A percentile compares a stretch with the other conserved stretches of the same genome.
Evolutionary conservation across 306 rosid species (phyloP).

Genomic region (Begonia masoniana): DNA sequence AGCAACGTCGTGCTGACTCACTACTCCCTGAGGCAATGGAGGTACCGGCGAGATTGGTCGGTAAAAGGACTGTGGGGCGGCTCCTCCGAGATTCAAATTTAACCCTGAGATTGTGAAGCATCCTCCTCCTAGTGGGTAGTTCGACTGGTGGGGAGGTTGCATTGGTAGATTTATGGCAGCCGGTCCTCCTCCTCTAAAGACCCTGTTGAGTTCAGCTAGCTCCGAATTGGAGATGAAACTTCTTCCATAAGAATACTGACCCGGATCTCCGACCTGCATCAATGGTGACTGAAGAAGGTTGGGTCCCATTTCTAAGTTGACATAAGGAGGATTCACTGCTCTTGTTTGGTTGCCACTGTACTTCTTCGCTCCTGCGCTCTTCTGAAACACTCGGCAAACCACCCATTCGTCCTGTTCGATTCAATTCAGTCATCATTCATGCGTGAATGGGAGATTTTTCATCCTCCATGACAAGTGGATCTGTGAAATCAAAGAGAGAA

Average conservation of each 20-base stretch:
- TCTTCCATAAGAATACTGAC: conserved; percentile 18
- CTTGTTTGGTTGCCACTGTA: conserved; percentile 49
- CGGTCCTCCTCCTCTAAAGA: conserved; percentile 34
- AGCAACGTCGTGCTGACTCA: conserved; percentile 25
- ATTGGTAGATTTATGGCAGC: conserved; percentile 23
- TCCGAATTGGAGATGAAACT: conserved; percentile 36
- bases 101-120: conserved; percentile 59
- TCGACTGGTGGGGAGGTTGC: conserved; percentile 20
- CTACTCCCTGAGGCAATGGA: conserved; percentile 5
- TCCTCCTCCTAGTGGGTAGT: conserved; percentile 30
- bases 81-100: conserved; percentile 50
- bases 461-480: no score
- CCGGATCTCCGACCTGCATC: conserved; percentile 49
- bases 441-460: no score
- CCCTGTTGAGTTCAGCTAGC: conserved; percentile 46
- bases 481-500: no score
- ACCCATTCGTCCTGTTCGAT: conserved; percentile 72
- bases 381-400: conserved; percentile 71
- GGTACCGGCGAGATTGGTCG: conserved; percentile 20
- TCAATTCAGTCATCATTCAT: no score
- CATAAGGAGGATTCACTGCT: conserved; percentile 37
- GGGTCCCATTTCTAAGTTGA: conserved; percentile 36
- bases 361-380: conserved; percentile 65
- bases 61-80: conserved; percentile 20
- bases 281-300: conserved; percentile 24